Conservation (phyloP, 2,329 filamentous ascomycete genomes). For the Talaromyces sp. region DNA sequence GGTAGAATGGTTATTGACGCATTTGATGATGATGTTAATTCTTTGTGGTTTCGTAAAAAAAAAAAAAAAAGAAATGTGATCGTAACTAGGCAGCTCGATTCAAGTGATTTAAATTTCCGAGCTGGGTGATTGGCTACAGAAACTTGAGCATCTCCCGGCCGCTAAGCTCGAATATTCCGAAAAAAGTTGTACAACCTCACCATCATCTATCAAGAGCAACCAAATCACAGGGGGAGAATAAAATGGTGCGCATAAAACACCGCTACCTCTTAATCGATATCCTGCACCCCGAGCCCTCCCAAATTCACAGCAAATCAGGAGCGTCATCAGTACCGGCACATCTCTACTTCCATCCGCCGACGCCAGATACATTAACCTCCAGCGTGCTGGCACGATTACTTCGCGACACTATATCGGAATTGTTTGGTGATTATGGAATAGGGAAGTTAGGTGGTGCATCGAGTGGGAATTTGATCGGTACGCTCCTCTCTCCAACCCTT, state of each 20-base stretch:
- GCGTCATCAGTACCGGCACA: conserved; percentile 49
- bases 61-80: background rate
- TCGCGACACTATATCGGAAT: conserved; percentile 63
- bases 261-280: conserved; percentile 95
- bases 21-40: background rate
- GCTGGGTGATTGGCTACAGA: background rate
- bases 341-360: conserved; percentile 75
- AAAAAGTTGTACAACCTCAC: background rate
- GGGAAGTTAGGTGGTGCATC: conserved; percentile 59
- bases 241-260: conserved; percentile 89
- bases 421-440: conserved; percentile 87
- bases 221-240: background rate
- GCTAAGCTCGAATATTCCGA: background rate
- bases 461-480: conserved; percentile 66
- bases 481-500: conserved; percentile 3
- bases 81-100: background rate
- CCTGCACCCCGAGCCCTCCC: conserved; percentile 65
- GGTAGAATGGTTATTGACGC: conserved; percentile 15
- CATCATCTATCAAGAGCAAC: background rate
- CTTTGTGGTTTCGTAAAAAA: background rate
- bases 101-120: background rate
- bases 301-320: conserved; percentile 14
- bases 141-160: background rate
- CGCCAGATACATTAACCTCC: conserved; percentile 65
- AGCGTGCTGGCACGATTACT: conserved; percentile 66